A percentile compares a stretch with the other conserved stretches of the same genome.
phyloP scores from a whole-genome alignment of 2,329 filamentous ascomycete species.

The Botryotinia convoluta region DNA sequence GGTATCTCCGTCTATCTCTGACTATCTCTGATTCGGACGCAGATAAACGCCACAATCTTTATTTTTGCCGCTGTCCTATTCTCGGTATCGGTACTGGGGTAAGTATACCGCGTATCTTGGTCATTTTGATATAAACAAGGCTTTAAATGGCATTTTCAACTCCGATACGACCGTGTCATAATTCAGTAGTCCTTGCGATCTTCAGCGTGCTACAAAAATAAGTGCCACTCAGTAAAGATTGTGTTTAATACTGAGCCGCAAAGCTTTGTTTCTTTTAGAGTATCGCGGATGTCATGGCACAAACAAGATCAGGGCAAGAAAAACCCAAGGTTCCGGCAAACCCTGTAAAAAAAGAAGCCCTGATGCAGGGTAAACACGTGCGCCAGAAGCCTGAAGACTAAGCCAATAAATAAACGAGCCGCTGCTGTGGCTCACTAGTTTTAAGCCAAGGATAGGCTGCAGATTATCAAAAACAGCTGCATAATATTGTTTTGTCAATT shows the following conservation, averaged over 20 bases:
- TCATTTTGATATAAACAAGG: not conserved
- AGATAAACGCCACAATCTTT: conserved; percentile 8
- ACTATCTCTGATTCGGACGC: not conserved
- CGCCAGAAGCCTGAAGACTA: not conserved
- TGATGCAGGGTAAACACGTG: conserved; percentile 2
- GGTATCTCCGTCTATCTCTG: not conserved
- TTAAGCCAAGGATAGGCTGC: not conserved
- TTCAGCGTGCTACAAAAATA: not conserved
- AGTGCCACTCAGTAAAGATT: not conserved
- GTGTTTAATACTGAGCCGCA: not conserved
- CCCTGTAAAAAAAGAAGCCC: not conserved
- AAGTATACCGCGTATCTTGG: not conserved
- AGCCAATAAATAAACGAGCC: conserved; percentile 18
- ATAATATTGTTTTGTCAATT: conserved; percentile 8
- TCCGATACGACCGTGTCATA: not conserved
- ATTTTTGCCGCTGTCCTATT: conserved; percentile 7
- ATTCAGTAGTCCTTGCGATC: not conserved
- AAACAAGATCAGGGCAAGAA: not conserved
- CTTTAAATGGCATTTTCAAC: not conserved
- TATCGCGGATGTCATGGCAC: not conserved
- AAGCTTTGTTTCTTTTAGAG: not conserved
- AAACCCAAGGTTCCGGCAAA: not conserved
- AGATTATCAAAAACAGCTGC: not conserved
- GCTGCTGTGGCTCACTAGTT: conserved; percentile 7
- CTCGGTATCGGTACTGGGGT: not conserved